Conservation (phyloP, 148 eudicot species). For the Arbutus unedo region DNA sequence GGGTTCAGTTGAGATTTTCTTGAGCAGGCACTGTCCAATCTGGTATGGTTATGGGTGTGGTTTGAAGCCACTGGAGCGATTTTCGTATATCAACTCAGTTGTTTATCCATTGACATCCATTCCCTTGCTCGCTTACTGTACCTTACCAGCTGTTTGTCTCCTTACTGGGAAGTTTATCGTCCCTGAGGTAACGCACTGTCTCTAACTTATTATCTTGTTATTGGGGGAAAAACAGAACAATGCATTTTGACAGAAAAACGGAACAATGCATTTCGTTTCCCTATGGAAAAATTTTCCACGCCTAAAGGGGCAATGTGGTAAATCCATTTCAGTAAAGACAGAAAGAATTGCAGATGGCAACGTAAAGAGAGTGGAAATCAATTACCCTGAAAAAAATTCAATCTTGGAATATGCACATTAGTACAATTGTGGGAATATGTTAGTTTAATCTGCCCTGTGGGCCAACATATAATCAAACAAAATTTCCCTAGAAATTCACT, state of each 20-base stretch:
- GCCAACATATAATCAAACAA: neutral
- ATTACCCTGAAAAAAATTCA: neutral
- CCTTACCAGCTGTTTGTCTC: slow-evolving; percentile 70
- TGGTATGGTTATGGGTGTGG: slow-evolving; percentile 74
- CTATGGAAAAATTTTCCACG: neutral
- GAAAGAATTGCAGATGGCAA: neutral
- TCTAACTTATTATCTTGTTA: neutral
- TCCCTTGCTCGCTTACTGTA: slow-evolving; percentile 66
- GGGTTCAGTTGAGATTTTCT: slow-evolving; percentile 71
- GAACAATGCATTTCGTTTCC: neutral
- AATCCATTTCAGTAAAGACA: neutral
- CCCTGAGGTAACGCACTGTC: slow-evolving; percentile 50
- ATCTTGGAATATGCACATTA: neutral
- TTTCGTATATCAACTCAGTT: slow-evolving; percentile 69
- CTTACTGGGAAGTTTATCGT: slow-evolving; percentile 73
- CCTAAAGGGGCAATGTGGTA: neutral
- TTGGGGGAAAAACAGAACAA: neutral
- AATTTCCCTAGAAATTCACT: neutral
- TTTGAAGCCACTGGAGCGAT: slow-evolving; percentile 63
- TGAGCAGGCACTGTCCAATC: slow-evolving; percentile 70
- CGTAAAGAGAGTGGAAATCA: neutral
- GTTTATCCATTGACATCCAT: slow-evolving; percentile 70
- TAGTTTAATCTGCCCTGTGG: neutral
- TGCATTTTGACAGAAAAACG: neutral
- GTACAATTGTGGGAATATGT: neutral